Base-by-base conservation (phyloP, 2,329 filamentous ascomycete species). In the Neonectria magnoliae region DNA sequence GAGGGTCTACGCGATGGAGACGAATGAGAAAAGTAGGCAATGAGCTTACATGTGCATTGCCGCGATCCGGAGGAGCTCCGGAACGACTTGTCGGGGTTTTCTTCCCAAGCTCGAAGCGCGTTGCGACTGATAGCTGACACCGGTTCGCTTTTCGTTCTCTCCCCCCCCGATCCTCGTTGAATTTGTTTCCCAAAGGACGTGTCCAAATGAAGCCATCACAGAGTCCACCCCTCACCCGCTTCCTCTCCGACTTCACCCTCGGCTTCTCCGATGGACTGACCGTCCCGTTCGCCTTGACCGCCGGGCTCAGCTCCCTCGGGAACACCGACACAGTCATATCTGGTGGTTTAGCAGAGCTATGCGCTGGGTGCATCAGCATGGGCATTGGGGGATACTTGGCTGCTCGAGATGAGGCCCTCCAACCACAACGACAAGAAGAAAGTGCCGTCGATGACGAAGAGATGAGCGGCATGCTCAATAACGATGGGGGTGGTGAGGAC, bases 211-310 rank as follows among this genome's bases (percentile, higher is more conserved):
- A 68, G 33, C 58, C 61, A 14, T 57, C 71, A 3, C 65, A 69
- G 11, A 77, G 67, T n/a, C 78, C 76, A 3, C 67, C 67, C 1
- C 69, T 79, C 18, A 72, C 76, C 1, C 79, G 79, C 13, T 83
- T 89, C 66, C 78, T 90, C 13, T 83, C 85, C 42, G 90, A 93
- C 78, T 87, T 90, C 62, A 93, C 91, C 1, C 87, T 93, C 65
- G 91, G 91, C 22, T 88, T 93, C 67, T 88, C 91, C 0, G 91
- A 93, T 78, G 91, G 91, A 13, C 81, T 93, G 64, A 93, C 91
- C 0, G 91, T 93, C 0, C 91, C 91, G 0, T 93, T 93, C 73
- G 91, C 91, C 18, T 81, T 93, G 18, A 93, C 90, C 0, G 90
- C 91, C 1, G 91, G 91, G 3, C 82, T 93, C 4, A 87, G 85